These are phyloP conservation scores for Leptodermis oblonga DNA, from an alignment of 257 asterid genomes.

Conservation along the genomic window DNA sequence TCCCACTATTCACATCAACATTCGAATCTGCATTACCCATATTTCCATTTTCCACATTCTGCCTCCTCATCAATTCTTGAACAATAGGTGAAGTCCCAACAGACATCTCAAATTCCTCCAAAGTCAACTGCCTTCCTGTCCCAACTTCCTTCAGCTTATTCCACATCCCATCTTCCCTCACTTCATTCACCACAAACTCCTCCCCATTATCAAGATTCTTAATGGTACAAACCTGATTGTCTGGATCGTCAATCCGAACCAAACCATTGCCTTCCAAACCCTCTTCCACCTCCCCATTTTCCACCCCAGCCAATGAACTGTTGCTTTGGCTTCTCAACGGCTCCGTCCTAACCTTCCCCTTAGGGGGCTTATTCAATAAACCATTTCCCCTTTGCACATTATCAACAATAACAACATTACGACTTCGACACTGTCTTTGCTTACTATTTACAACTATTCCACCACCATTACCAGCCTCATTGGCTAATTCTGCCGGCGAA, in stretches of 20 bases:
- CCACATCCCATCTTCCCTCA: slow-evolving; percentile 93
- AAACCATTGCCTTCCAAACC: slow-evolving; percentile 14
- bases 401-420: slow-evolving; percentile 16
- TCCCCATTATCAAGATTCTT: slow-evolving; percentile 92
- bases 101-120: slow-evolving; percentile 89
- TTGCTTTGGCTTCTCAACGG: slow-evolving; percentile 22
- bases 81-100: slow-evolving; percentile 97
- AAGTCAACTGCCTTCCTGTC: slow-evolving; percentile 86
- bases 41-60: slow-evolving; percentile 73
- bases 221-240: slow-evolving; percentile 53
- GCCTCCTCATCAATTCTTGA: slow-evolving; percentile 96
- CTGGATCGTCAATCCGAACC: slow-evolving; percentile 34
- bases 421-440: slow-evolving; percentile 15
- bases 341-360: slow-evolving; percentile 27
- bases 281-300: slow-evolving; percentile 21
- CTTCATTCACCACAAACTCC: slow-evolving; percentile 91
- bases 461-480: slow-evolving; percentile 22
- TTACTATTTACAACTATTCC: slow-evolving; percentile 31
- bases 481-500: slow-evolving; percentile 16
- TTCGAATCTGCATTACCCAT: slow-evolving; percentile 47
- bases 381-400: slow-evolving; percentile 23
- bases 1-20: slow-evolving; percentile 48
- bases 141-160: slow-evolving; percentile 84
- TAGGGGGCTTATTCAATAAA: slow-evolving; percentile 38
- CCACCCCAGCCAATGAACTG: slow-evolving; percentile 13